Percentiles rank a stretch among this genome's conserved stretches.
phyloP scores from a whole-genome alignment of 345 rosid genomes.

The Citrus sinensis region DNA sequence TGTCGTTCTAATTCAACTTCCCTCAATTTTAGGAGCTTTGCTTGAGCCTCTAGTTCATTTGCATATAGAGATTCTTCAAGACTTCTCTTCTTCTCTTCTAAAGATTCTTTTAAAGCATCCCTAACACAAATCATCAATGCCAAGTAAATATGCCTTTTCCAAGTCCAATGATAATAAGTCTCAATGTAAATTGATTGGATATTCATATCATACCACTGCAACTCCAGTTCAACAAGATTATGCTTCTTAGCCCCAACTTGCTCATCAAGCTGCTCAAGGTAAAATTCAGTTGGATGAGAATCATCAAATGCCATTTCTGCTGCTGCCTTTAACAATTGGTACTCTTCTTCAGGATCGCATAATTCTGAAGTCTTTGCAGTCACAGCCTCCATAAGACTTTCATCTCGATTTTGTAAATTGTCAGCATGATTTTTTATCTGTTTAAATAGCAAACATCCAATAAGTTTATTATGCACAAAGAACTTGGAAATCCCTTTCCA shows the following conservation, averaged over 20 bases:
- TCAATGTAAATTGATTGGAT: conserved; percentile 4
- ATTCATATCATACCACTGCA: conserved; percentile 45
- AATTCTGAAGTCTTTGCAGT: conserved; percentile 39
- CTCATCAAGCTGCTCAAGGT: conserved; percentile 47
- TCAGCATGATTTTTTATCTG: conserved; percentile 32
- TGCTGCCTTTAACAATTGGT: conserved; percentile 50
- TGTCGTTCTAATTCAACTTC: conserved; percentile 49
- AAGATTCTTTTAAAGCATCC: conserved; percentile 43
- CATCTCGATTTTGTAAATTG: conserved; percentile 33
- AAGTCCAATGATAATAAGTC: background rate
- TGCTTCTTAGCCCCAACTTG: conserved; percentile 37
- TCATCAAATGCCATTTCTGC: conserved; percentile 52
- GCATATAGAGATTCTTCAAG: conserved; percentile 56
- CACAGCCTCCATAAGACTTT: conserved; percentile 33
- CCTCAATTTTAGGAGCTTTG: conserved; percentile 52
- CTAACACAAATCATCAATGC: conserved; percentile 29
- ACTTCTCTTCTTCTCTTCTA: conserved; percentile 55
- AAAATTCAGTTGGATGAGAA: conserved; percentile 40
- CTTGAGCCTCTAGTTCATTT: conserved; percentile 47
- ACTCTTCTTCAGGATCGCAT: conserved; percentile 45
- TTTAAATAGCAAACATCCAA: conserved; percentile 20
- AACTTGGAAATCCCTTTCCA: background rate
- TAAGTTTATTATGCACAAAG: background rate
- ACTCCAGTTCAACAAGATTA: conserved; percentile 39
- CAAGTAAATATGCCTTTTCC: background rate